These are phyloP conservation scores for Mucor piriformis DNA, from an alignment of 371 early-diverging fungal species.

Conservation along the genomic window DNA sequence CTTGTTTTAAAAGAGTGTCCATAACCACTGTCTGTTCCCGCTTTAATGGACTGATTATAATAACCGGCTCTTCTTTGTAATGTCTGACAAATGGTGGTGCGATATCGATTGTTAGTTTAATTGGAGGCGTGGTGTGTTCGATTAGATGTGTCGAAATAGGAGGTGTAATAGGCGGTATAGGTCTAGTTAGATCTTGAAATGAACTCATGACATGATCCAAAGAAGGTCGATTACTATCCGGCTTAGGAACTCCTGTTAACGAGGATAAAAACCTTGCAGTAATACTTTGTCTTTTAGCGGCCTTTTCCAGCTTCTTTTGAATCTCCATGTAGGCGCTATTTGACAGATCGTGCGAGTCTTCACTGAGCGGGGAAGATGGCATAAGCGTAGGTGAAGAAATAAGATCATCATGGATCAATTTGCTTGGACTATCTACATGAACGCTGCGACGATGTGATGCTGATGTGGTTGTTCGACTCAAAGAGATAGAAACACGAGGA, in stretches of 20 bases:
- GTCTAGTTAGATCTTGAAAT: constrained; percentile 3
- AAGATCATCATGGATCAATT: neutral
- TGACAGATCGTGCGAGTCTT: neutral
- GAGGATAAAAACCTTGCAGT: constrained; percentile 45
- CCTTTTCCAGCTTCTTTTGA: constrained; percentile 40
- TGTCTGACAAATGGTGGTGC: too few relatives aligned
- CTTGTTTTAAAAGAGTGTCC: too few relatives aligned
- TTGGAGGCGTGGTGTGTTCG: neutral
- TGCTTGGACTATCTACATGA: neutral
- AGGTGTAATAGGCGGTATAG: neutral
- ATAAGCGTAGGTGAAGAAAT: neutral
- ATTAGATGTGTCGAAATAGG: neutral
- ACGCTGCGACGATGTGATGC: constrained; percentile 3
- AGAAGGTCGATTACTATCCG: constrained; percentile 10
- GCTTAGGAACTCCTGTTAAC: constrained; percentile 3
- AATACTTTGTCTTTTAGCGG: constrained; percentile 50
- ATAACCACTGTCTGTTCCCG: too few relatives aligned
- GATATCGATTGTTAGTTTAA: constrained; percentile 7
- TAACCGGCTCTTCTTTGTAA: neutral
- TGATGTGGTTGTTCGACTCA: constrained; percentile 32
- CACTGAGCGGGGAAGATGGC: constrained; percentile 8
- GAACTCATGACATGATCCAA: constrained; percentile 25
- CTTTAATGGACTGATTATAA: neutral
- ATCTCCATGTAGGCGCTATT: constrained; percentile 27
- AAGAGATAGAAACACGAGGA: constrained; percentile 37